These are phyloP conservation scores for Scedosporium dehoogii DNA, from an alignment of 2,329 filamentous ascomycete species.

Conservation along the genomic window DNA sequence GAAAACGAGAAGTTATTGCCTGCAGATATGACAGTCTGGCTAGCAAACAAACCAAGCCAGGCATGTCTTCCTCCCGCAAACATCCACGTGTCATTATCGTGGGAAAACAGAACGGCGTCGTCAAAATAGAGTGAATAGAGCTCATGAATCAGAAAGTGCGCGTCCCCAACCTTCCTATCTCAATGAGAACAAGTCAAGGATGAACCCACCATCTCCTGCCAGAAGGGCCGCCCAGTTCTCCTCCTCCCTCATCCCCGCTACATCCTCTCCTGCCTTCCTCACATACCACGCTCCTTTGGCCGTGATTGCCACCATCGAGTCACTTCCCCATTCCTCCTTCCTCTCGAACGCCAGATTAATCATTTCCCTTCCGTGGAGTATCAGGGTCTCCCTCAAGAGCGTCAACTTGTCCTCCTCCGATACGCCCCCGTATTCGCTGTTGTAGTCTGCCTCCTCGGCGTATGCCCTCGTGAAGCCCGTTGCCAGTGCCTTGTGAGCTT, in stretches of 20 bases:
- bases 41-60: too few relatives aligned
- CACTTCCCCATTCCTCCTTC: neutral
- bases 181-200: neutral
- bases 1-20: too few relatives aligned
- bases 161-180: neutral
- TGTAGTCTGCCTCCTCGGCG: constrained; percentile 1
- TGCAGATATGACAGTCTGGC: too few relatives aligned
- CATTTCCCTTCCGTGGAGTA: constrained; percentile 11
- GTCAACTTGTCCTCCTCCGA: constrained; percentile 5
- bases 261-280: constrained; percentile 10
- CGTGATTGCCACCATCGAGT: constrained; percentile 8
- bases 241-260: constrained; percentile 8
- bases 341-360: constrained; percentile 12
- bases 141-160: neutral
- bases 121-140: neutral
- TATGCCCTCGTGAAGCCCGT: neutral
- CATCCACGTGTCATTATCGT: too few relatives aligned
- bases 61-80: too few relatives aligned
- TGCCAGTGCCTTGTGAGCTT: neutral
- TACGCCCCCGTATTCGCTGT: neutral
- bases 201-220: constrained; percentile 6
- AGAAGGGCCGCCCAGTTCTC: constrained; percentile 10
- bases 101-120: too few relatives aligned
- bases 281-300: constrained; percentile 12
- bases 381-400: constrained; percentile 11